A percentile compares a stretch with the other conserved stretches of the same genome.
phyloP scores from a whole-genome alignment of 495 filamentous ascomycete genomes.

The Podospora sp. region DNA sequence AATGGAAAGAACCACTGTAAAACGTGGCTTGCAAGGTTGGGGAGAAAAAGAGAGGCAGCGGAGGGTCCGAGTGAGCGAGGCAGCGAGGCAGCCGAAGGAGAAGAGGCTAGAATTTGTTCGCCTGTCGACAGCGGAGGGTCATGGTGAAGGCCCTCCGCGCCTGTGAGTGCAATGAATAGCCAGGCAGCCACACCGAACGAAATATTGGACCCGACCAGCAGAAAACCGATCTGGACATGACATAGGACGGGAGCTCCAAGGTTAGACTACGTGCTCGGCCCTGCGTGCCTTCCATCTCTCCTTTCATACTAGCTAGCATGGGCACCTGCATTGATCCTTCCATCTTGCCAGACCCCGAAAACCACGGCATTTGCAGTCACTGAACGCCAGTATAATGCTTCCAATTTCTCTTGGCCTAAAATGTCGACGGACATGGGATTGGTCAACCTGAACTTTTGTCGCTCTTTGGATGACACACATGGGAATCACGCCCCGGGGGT shows the following conservation, averaged over 20 bases:
- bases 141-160: neutral
- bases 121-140: neutral
- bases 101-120: neutral
- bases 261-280: too few relatives aligned
- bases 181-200: slow-evolving; percentile 6
- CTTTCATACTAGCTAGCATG: neutral
- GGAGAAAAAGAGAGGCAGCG: neutral
- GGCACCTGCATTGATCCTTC: neutral
- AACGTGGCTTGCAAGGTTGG: neutral
- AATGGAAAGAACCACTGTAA: neutral
- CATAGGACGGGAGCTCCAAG: too few relatives aligned
- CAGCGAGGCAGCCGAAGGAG: neutral
- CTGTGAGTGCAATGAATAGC: neutral
- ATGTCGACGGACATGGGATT: neutral
- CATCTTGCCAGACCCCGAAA: neutral
- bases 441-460: neutral
- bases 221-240: neutral
- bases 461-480: neutral
- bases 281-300: neutral
- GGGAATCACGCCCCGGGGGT: neutral
- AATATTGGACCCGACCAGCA: neutral
- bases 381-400: too few relatives aligned
- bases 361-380: neutral
- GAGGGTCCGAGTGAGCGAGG: neutral
- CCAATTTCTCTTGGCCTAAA: neutral